Evolutionary conservation across 2,329 filamentous ascomycete species (phyloP).

Genomic region (Chaetomiaceae sp.): DNA sequence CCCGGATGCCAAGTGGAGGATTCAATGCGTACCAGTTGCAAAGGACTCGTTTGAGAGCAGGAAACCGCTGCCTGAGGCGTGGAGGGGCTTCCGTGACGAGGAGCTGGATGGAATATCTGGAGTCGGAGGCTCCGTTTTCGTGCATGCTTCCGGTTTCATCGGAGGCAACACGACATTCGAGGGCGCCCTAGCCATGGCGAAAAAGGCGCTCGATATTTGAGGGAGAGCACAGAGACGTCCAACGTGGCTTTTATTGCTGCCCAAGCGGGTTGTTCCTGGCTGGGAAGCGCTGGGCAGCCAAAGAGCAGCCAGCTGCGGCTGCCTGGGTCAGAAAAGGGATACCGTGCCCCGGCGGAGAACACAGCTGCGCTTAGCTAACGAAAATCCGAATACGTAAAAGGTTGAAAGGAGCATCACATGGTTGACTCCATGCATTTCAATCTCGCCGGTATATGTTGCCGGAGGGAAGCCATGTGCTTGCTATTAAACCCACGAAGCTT

Average conservation of each 20-base stretch:
- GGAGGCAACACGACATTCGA: constrained; percentile 91
- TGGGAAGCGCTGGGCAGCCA: background rate
- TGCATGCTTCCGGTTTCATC: constrained; percentile 93
- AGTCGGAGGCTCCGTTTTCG: constrained; percentile 76
- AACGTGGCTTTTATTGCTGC: constrained; percentile 3
- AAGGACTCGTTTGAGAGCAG: constrained; percentile 87
- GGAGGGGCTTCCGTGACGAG: constrained; percentile 86
- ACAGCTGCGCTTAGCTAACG: background rate
- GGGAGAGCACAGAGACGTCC: background rate
- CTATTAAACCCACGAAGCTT: constrained; percentile 1
- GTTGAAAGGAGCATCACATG: background rate
- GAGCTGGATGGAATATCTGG: constrained; percentile 70
- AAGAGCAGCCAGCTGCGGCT: background rate
- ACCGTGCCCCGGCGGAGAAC: background rate
- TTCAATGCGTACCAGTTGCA: constrained; percentile 83
- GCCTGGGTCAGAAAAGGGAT: background rate
- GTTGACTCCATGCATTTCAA: background rate
- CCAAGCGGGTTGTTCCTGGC: constrained; percentile 9
- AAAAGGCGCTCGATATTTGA: constrained; percentile 57
- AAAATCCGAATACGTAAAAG: no score
- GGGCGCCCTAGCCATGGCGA: constrained; percentile 80
- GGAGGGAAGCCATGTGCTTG: constrained; percentile 2
- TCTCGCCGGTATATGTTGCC: background rate
- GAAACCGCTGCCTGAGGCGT: constrained; percentile 83
- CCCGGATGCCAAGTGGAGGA: constrained; percentile 80